Evolutionary conservation across 2,329 filamentous ascomycete genomes (phyloP).

Genomic region (Colletotrichum sp.): DNA sequence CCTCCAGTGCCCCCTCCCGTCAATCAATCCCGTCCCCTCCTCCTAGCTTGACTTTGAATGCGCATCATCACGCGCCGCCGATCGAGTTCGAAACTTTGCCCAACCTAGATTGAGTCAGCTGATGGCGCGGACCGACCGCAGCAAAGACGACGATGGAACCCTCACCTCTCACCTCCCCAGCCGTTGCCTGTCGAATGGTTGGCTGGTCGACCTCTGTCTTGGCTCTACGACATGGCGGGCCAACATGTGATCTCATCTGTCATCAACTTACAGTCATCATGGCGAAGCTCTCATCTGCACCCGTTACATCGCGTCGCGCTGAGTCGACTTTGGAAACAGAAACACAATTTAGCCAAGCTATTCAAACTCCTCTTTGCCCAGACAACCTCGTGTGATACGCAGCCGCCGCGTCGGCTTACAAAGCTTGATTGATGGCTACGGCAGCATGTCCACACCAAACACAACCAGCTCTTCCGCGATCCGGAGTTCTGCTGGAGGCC

Average conservation of each 20-base stretch:
- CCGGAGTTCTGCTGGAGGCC: neutral
- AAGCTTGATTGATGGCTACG: neutral
- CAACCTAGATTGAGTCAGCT: conserved; percentile 8
- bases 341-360: neutral
- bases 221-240: neutral
- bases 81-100: conserved; percentile 4
- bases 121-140: neutral
- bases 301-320: neutral
- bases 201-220: neutral
- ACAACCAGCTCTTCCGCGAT: neutral
- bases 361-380: neutral
- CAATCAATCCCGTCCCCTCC: neutral
- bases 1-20: neutral
- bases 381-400: neutral
- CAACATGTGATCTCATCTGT: neutral
- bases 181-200: neutral
- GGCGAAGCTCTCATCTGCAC: neutral
- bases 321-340: neutral
- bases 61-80: neutral
- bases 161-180: neutral
- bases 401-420: conserved; percentile 5
- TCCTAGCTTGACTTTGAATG: neutral
- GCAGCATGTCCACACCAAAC: neutral
- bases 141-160: neutral
- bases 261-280: neutral